Evolutionary conservation across 2,329 filamentous ascomycete genomes (phyloP).

Genomic region (Fusarium haematococcum): DNA sequence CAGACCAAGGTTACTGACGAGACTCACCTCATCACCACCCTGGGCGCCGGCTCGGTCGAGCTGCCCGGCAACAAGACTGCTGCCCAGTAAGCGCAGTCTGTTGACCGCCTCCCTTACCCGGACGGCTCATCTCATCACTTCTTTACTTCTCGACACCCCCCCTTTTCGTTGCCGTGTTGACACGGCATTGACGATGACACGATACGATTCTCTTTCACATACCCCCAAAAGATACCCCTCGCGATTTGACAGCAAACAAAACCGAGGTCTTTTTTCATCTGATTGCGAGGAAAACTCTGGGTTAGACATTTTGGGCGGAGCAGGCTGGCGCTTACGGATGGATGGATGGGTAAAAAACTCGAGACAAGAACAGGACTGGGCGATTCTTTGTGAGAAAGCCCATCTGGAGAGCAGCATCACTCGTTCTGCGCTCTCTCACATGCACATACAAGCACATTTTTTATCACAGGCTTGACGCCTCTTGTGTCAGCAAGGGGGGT

Average conservation of each 20-base stretch:
- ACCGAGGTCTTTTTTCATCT: slow-evolving; percentile 36
- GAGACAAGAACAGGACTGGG: slow-evolving; percentile 35
- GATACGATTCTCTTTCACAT: slow-evolving; percentile 40
- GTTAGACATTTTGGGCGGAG: slow-evolving; percentile 45
- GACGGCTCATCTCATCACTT: slow-evolving; percentile 25
- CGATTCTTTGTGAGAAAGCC: background rate
- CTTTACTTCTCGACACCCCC: slow-evolving; percentile 21
- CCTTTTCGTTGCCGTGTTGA: slow-evolving; percentile 39
- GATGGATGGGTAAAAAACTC: slow-evolving; percentile 24
- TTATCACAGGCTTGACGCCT: slow-evolving; percentile 44
- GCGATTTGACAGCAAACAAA: slow-evolving; percentile 27
- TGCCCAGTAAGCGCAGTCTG: slow-evolving; percentile 20
- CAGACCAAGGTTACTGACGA: slow-evolving; percentile 65
- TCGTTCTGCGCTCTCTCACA: slow-evolving; percentile 27
- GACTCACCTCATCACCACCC: slow-evolving; percentile 63
- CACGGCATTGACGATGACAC: slow-evolving; percentile 44
- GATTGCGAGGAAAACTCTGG: slow-evolving; percentile 20
- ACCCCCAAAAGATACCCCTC: slow-evolving; percentile 47
- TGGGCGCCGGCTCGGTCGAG: slow-evolving; percentile 51
- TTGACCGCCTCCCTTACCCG: background rate
- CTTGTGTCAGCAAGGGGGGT: slow-evolving; percentile 39
- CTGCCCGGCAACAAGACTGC: slow-evolving; percentile 31
- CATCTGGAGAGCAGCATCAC: slow-evolving; percentile 19
- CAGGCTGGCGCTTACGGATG: slow-evolving; percentile 42
- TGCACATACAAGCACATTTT: slow-evolving; percentile 1